Evolutionary conservation across 495 filamentous ascomycete species (phyloP).

Genomic region (Chaetomium tenue): DNA sequence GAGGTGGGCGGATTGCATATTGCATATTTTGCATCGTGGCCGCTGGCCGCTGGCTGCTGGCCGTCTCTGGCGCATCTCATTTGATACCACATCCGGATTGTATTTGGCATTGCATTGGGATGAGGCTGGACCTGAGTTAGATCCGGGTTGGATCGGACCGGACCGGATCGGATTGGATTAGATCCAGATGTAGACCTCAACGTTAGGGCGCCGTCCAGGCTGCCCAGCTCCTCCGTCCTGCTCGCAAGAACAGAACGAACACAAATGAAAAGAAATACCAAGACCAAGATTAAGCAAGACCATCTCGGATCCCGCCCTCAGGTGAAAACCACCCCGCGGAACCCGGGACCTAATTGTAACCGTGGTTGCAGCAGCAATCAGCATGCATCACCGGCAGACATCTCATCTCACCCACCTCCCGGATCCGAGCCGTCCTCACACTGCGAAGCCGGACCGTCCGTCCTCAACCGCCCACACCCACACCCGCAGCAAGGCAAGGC

Average conservation of each 20-base stretch:
- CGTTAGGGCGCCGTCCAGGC: neutral
- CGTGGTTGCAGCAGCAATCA: no score
- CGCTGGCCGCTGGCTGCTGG: neutral
- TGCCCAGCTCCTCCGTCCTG: neutral
- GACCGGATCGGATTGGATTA: neutral
- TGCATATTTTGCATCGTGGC: neutral
- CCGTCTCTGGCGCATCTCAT: constrained; percentile 2
- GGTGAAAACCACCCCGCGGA: no score
- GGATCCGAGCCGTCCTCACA: no score
- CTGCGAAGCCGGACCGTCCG: no score
- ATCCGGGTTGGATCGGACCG: neutral
- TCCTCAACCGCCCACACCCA: no score
- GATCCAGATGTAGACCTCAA: neutral
- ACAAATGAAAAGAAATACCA: neutral
- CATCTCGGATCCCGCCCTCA: no score
- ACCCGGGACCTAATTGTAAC: no score
- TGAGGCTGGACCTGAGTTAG: neutral
- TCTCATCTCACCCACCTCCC: no score
- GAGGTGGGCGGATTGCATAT: neutral
- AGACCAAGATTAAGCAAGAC: no score
- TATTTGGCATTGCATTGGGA: neutral
- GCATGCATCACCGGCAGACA: no score
- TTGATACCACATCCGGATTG: constrained; percentile 18
- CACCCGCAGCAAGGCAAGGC: no score
- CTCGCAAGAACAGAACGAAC: neutral